Evolutionary conservation across 495 filamentous ascomycete species (phyloP), one percentile per base, ranked within the genome.

Genomic region (Oleoguttula mirabilis): DNA sequence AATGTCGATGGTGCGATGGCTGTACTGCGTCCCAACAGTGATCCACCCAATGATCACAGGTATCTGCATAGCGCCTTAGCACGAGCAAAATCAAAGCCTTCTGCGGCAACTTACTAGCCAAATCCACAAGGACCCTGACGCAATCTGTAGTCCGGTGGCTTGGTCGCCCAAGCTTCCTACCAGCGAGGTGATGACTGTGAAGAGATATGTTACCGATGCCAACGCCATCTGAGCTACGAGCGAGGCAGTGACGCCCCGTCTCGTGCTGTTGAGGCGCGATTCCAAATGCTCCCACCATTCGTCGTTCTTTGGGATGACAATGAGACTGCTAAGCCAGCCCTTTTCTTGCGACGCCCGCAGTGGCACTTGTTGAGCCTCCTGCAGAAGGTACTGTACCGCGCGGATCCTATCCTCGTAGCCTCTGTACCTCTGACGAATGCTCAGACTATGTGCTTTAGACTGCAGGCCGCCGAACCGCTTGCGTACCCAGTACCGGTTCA

Each of bases 341-440:
- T 39, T 24, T 21, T 38, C 42, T 25, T 50, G 47, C 14, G 33
- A 45, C 3, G 42, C 47, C 20, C 51, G 32, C 6, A 55, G 28
- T 10, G 47, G 47, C 4, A 51, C 47, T 41, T 55, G 51, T 23
- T 55, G 51, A 2, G 51, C 47, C 44, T 55, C 47, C 34, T 51
- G 51, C 4, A 55, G 39, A 2, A 55, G 32, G 22, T 38, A 55
- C 25, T 46, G 51, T 10, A 43, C 42, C 2, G 36, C 37, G 11
- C 41, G 37, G 3, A 55, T 32, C 3, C 51, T 45, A 8, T 37
- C 22, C n/a, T 32, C 37, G 34, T 43, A 44, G 20, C 36, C 42
- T 16, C 14, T 28, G 22, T 47, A 50, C 19, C 39, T 37, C 32
- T 39, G 28, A 22, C 39, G 37, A 1, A 55, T 43, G 15, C 28